Percentiles rank a stretch among this genome's conserved stretches.
phyloP scores from a whole-genome alignment of 768 basidiomycete species.

The Termitomyces sp. region DNA sequence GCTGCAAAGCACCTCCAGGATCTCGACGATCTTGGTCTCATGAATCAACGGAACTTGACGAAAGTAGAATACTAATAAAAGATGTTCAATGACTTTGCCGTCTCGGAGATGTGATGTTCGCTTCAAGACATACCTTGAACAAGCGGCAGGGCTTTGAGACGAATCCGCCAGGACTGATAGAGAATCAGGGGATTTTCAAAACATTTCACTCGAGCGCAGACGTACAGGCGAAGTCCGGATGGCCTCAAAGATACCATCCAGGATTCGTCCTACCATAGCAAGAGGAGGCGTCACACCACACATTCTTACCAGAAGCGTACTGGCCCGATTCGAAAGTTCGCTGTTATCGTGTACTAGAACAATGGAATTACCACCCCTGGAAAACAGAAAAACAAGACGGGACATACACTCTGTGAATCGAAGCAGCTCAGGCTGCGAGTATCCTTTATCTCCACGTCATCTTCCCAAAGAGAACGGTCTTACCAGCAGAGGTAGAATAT shows the following conservation, averaged over 20 bases:
- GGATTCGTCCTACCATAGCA: conserved; percentile 58
- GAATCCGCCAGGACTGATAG: conserved; percentile 77
- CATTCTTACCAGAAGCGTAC: conserved; percentile 72
- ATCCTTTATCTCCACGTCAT: background rate
- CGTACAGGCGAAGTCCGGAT: conserved; percentile 72
- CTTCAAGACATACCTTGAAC: conserved; percentile 52
- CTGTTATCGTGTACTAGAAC: conserved; percentile 63
- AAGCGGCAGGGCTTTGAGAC: conserved; percentile 80
- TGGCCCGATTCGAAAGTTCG: conserved; percentile 60
- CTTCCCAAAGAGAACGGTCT: conserved; percentile 14
- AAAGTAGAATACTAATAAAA: conserved; percentile 73
- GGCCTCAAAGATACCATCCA: conserved; percentile 69
- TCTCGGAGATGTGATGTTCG: background rate
- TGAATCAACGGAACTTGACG: conserved; percentile 77
- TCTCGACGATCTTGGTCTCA: conserved; percentile 70
- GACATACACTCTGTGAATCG: conserved; percentile 63
- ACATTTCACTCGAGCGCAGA: background rate
- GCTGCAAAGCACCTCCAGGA: conserved; percentile 78
- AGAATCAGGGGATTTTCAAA: background rate
- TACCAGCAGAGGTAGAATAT: conserved; percentile 78
- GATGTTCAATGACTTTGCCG: background rate
- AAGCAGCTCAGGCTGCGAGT: conserved; percentile 62
- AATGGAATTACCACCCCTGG: background rate
- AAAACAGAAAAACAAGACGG: background rate
- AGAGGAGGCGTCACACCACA: conserved; percentile 80